A percentile compares a stretch with the other conserved stretches of the same genome.
Conservation (phyloP, 2,329 filamentous ascomycete genomes). For the Phaeosphaeria sp. region DNA sequence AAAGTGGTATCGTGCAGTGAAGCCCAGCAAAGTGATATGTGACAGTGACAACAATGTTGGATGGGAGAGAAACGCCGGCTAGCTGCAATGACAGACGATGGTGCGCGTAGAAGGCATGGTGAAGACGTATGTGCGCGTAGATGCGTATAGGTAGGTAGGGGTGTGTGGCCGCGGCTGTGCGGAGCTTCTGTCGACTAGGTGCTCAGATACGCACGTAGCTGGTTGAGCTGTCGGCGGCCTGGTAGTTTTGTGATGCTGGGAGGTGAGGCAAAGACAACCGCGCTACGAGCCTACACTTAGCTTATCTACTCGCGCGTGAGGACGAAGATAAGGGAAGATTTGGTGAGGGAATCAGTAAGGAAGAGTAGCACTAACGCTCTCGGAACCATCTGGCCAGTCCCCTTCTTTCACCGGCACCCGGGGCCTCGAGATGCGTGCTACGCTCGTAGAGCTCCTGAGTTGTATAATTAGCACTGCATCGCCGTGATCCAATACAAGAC, state of each 20-base stretch:
- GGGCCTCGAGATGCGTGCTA: slow-evolving; percentile 60
- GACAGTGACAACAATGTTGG: background rate
- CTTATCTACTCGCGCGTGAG: slow-evolving; percentile 21
- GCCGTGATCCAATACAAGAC: slow-evolving; percentile 29
- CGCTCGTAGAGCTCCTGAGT: slow-evolving; percentile 65
- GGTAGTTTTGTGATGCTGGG: slow-evolving; percentile 35
- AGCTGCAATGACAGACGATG: background rate
- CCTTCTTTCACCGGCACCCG: slow-evolving; percentile 54
- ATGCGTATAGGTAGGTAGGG: slow-evolving; percentile 3
- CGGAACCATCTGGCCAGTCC: slow-evolving; percentile 56
- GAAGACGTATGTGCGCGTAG: background rate
- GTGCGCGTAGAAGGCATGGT: background rate
- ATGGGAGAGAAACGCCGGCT: slow-evolving; percentile 1
- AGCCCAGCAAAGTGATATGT: slow-evolving; percentile 1
- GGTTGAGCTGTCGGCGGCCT: slow-evolving; percentile 22
- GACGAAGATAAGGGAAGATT: slow-evolving; percentile 18
- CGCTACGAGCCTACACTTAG: slow-evolving; percentile 34
- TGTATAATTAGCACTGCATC: slow-evolving; percentile 7
- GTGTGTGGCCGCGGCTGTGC: slow-evolving; percentile 1
- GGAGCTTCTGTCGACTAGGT: background rate
- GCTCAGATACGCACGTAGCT: slow-evolving; percentile 34
- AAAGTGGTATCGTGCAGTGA: slow-evolving; percentile 10
- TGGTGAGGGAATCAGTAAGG: slow-evolving; percentile 18
- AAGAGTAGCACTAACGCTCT: slow-evolving; percentile 49
- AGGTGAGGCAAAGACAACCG: slow-evolving; percentile 34